Percentiles rank a stretch among this genome's conserved stretches.
Conservation (phyloP, 441 rosid species). For the Francoa sonchifolia region DNA sequence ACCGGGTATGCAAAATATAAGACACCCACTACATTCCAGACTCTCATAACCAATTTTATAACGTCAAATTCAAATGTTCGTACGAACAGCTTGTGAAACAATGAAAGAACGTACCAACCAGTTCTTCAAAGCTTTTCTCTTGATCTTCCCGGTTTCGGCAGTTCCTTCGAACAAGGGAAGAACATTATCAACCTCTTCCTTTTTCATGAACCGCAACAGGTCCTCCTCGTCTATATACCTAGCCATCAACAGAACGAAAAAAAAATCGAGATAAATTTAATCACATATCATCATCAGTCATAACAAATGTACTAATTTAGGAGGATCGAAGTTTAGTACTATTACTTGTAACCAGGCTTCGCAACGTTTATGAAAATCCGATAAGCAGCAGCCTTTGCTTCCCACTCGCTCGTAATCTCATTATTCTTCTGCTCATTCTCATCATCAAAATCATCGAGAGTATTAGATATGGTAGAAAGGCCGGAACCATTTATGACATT, state of each 20-base stretch:
- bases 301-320: no score
- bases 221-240: constrained; percentile 36
- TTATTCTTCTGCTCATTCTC: constrained; percentile 30
- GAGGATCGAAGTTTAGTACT: neutral
- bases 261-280: neutral
- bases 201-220: constrained; percentile 28
- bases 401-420: constrained; percentile 50
- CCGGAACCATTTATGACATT: constrained; percentile 34
- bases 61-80: no score
- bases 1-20: no score
- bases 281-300: neutral
- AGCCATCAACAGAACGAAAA: neutral
- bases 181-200: constrained; percentile 22
- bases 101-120: constrained; percentile 24
- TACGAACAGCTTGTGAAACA: neutral
- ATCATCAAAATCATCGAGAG: constrained; percentile 26
- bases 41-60: no score
- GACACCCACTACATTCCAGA: no score
- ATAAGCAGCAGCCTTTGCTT: constrained; percentile 52
- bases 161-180: constrained; percentile 26
- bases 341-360: constrained; percentile 43
- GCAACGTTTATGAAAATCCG: constrained; percentile 44
- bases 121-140: constrained; percentile 26
- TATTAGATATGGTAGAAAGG: constrained; percentile 27
- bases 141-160: constrained; percentile 26